Percentiles rank a stretch among this genome's conserved stretches.
phyloP scores from a whole-genome alignment of 1,284 basidiomycete genomes.

The Naganishia liquefaciens region DNA sequence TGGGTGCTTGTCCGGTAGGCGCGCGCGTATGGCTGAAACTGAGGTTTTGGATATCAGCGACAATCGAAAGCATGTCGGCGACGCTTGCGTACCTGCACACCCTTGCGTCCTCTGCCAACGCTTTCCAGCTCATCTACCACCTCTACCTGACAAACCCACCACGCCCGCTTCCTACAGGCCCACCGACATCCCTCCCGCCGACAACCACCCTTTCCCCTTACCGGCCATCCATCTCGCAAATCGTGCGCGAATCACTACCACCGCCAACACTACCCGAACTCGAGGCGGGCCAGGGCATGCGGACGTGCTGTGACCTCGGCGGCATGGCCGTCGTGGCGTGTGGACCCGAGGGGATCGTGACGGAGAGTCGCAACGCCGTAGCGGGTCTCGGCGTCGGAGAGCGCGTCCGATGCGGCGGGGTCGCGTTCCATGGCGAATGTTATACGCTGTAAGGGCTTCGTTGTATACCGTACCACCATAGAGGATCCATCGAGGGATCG shows the following conservation, averaged over 20 bases:
- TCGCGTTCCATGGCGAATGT: conserved; percentile 47
- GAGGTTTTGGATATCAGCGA: conserved; percentile 28
- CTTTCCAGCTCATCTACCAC: conserved; percentile 38
- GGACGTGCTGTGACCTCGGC: conserved; percentile 34
- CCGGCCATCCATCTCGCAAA: conserved; percentile 44
- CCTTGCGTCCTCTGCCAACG: conserved; percentile 33
- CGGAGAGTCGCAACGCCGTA: conserved; percentile 47
- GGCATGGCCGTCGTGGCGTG: conserved; percentile 49
- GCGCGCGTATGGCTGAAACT: neutral
- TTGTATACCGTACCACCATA: neutral
- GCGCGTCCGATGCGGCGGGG: conserved; percentile 42
- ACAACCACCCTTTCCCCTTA: conserved; percentile 42
- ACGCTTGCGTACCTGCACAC: conserved; percentile 41
- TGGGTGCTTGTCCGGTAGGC: neutral
- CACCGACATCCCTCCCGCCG: conserved; percentile 33
- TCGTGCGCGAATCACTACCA: conserved; percentile 43
- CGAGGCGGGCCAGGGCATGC: conserved; percentile 26
- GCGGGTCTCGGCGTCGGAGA: conserved; percentile 39
- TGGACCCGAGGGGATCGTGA: conserved; percentile 48
- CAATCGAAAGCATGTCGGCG: conserved; percentile 44
- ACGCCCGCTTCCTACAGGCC: conserved; percentile 38
- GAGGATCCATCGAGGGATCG: neutral
- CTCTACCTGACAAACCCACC: conserved; percentile 47
- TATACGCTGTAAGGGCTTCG: conserved; percentile 41
- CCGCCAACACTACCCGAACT: conserved; percentile 31